Conservation (phyloP, 768 basidiomycete species). For the Rhodotorula diobovata region DNA sequence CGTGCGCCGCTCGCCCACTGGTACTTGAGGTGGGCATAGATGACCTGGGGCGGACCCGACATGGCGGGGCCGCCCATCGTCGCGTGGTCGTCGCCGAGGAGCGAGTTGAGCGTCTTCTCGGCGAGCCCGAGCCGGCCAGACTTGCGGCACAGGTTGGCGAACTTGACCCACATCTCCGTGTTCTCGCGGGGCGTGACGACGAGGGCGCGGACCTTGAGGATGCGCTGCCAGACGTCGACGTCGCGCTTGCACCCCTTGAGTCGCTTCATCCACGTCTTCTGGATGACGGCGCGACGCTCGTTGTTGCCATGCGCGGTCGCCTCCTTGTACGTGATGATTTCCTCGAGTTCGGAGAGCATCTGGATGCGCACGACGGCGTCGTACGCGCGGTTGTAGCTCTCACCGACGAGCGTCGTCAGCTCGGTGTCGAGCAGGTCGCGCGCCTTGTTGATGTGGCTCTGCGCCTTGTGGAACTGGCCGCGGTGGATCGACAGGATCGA, state of each 20-base stretch:
- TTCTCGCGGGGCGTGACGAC: constrained; percentile 91
- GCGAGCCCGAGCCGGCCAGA: constrained; percentile 89
- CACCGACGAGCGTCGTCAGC: constrained; percentile 82
- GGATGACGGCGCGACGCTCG: constrained; percentile 81
- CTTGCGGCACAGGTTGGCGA: constrained; percentile 94
- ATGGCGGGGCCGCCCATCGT: constrained; percentile 32
- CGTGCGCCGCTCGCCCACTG: constrained; percentile 84
- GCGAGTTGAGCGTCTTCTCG: constrained; percentile 91
- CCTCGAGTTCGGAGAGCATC: constrained; percentile 96
- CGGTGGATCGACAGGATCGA: constrained; percentile 94
- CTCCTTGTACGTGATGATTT: constrained; percentile 95
- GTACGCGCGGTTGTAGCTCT: constrained; percentile 95
- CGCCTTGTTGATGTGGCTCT: constrained; percentile 83
- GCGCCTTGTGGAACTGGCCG: constrained; percentile 87
- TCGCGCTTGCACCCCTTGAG: constrained; percentile 94
- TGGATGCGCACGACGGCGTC: constrained; percentile 95
- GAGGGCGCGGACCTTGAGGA: constrained; percentile 88
- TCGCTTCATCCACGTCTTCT: constrained; percentile 95
- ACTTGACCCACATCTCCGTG: constrained; percentile 97
- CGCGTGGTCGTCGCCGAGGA: constrained; percentile 63
- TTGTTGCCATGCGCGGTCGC: constrained; percentile 69
- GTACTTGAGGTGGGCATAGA: constrained; percentile 91
- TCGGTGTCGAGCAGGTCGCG: constrained; percentile 88
- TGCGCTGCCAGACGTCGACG: constrained; percentile 98
- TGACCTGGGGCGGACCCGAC: constrained; percentile 88